Evolutionary conservation across 1,284 basidiomycete species (phyloP), one percentile per base, ranked within the genome.

Genomic region (Naganishia sp.): DNA sequence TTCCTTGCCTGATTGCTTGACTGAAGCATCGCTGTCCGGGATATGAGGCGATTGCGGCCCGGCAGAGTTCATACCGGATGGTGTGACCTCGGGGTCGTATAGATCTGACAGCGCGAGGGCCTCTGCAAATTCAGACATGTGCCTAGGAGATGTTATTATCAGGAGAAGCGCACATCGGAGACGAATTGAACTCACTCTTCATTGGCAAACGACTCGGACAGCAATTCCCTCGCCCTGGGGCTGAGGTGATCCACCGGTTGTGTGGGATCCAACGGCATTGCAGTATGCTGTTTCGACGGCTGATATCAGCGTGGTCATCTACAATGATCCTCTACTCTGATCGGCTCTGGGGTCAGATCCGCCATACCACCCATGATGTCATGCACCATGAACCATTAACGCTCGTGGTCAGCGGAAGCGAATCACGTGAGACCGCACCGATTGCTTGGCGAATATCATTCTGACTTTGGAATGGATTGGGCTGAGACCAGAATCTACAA

Each of bases 171-270:
- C 18, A 39, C 25, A 53, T 5, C 28, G 53, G 42, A 42, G 33
- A 42, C 23, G 54, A 5, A 36, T 55, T 42, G 25, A 59, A 70
- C 77, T 54, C 70, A 90, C 90, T 84, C 82, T 79, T 90, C 88
- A 71, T 91, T 83, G 50, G 89, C 82, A 78, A 87, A 90, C 74
- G 89, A 83, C 21, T 71, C 68, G n/a, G 78, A 73, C 64, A 84
- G 80, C 13, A 79, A 65, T 23, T 55, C 67, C 31, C 54, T 36
- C 18, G 66, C 66, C 56, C 50, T 64, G 1, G 54, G 42, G 66
- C 50, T 57, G 59, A 61, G 59, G 25, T 61, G 59, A 16, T 61
- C 48, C 13, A 61, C 59, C 6, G 59, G 48, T 10, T 39, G 36
- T 10, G 59, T 43, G 0, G 36, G 25, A 42, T 61, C 49, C 48